Conservation (phyloP, 2,329 filamentous ascomycete species). For the Chaetomiaceae sp. region DNA sequence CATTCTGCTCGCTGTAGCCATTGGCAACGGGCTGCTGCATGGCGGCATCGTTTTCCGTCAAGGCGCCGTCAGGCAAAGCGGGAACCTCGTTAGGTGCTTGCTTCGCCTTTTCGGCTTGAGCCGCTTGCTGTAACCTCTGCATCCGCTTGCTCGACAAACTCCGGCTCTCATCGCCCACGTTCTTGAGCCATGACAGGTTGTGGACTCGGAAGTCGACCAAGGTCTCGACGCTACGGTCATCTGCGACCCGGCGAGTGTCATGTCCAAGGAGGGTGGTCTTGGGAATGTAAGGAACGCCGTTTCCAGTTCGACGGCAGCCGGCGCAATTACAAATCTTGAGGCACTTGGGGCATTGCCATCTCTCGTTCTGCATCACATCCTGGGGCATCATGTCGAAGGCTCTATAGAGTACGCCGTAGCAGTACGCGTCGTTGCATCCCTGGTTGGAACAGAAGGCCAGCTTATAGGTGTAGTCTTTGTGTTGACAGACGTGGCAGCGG, state of each 20-base stretch:
- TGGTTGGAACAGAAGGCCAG: constrained; percentile 70
- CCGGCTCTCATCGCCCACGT: constrained; percentile 53
- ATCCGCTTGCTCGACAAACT: constrained; percentile 55
- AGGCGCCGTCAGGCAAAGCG: constrained; percentile 23
- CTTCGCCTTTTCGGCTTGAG: constrained; percentile 54
- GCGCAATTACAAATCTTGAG: constrained; percentile 82
- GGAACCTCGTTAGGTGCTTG: constrained; percentile 32
- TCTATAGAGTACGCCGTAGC: constrained; percentile 87
- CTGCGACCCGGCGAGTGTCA: constrained; percentile 84
- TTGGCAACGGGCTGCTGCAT: constrained; percentile 27
- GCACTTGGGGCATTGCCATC: constrained; percentile 89
- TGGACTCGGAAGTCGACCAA: constrained; percentile 88
- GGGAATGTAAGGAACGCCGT: constrained; percentile 81
- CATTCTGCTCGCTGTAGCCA: constrained; percentile 34
- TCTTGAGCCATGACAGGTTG: constrained; percentile 77
- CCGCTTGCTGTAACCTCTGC: constrained; percentile 52
- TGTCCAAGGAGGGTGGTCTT: constrained; percentile 85
- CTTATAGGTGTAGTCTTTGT: constrained; percentile 78
- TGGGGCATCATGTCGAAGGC: constrained; percentile 89
- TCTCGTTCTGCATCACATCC: constrained; percentile 69
- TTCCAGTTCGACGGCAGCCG: constrained; percentile 61
- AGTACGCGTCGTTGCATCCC: constrained; percentile 72
- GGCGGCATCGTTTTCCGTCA: constrained; percentile 30
- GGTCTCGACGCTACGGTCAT: constrained; percentile 83
- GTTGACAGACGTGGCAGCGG: constrained; percentile 77